These are phyloP conservation scores for Aspergillus thermomutatus DNA, from an alignment of 2,329 filamentous ascomycete species.

Conservation along the genomic window DNA sequence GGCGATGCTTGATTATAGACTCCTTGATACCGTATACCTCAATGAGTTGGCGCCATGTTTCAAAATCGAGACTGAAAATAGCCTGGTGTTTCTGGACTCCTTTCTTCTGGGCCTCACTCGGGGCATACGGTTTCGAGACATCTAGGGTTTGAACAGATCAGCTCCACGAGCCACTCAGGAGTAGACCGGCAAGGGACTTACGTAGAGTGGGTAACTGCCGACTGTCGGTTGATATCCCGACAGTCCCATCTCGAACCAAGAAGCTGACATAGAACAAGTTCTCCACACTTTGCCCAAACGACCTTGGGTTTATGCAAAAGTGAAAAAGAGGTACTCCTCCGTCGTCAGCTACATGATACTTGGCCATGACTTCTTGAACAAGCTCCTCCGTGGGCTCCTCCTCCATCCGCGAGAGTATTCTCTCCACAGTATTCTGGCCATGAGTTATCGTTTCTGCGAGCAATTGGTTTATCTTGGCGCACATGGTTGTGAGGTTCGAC, in stretches of 20 bases:
- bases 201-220: constrained; percentile 73
- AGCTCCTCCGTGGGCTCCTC: constrained; percentile 38
- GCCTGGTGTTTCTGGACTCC: constrained; percentile 73
- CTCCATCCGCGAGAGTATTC: constrained; percentile 34
- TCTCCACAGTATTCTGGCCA: constrained; percentile 47
- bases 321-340: constrained; percentile 76
- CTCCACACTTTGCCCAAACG: constrained; percentile 92
- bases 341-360: constrained; percentile 62
- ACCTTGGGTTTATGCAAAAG: constrained; percentile 84
- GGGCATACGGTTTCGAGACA: constrained; percentile 44
- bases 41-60: constrained; percentile 76
- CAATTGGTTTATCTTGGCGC: constrained; percentile 66
- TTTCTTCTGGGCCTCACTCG: constrained; percentile 48
- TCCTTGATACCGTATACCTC: constrained; percentile 71
- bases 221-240: constrained; percentile 70
- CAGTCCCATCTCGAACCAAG: constrained; percentile 78
- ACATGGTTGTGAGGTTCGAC: constrained; percentile 74
- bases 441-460: constrained; percentile 48
- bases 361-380: constrained; percentile 55
- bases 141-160: constrained; percentile 29
- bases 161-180: neutral
- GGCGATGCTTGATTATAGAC: constrained; percentile 79
- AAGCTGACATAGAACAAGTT: constrained; percentile 98
- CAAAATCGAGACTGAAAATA: constrained; percentile 82
- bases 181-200: constrained; percentile 47